Conservation (phyloP, 148 eudicot genomes). For the Rhododendron griersonianum region DNA sequence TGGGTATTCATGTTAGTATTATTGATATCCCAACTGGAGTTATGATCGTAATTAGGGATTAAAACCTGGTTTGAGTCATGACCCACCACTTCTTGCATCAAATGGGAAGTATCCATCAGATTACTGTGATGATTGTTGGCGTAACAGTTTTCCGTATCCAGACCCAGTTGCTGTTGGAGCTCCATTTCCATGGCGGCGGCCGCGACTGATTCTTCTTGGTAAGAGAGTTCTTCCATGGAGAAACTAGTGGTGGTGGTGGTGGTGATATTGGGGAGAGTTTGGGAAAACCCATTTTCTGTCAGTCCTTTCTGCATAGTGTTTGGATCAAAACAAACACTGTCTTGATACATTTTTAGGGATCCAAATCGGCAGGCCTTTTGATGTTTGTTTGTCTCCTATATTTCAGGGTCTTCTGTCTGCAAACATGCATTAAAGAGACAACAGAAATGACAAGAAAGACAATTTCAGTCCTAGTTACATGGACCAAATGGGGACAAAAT, state of each 20-base stretch:
- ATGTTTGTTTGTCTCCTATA: slow-evolving; percentile 16
- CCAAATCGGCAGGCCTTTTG: neutral
- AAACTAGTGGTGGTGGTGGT: slow-evolving; percentile 17
- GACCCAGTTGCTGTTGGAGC: slow-evolving; percentile 18
- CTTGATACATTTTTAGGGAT: slow-evolving; percentile 37
- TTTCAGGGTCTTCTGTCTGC: slow-evolving; percentile 18
- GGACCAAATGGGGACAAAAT: neutral
- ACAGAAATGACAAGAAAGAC: neutral
- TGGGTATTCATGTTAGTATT: slow-evolving; percentile 10
- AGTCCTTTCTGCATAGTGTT: slow-evolving; percentile 31
- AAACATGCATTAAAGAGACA: neutral
- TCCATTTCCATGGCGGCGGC: slow-evolving; percentile 21
- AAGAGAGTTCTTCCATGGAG: slow-evolving; percentile 30
- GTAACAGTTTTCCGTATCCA: slow-evolving; percentile 25
- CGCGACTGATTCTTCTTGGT: slow-evolving; percentile 13
- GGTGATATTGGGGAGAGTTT: slow-evolving; percentile 15
- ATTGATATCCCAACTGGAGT: slow-evolving; percentile 22
- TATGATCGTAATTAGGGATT: slow-evolving; percentile 9
- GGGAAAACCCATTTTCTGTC: slow-evolving; percentile 41
- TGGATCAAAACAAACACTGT: slow-evolving; percentile 46
- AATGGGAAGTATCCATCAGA: neutral
- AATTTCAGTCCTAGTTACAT: neutral
- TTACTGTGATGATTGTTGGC: neutral
- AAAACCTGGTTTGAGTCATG: slow-evolving; percentile 15
- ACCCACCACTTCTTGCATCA: slow-evolving; percentile 13